phyloP scores from a whole-genome alignment of 202 grass and related monocot species.

The Bolboschoenoplectus hybrid region DNA sequence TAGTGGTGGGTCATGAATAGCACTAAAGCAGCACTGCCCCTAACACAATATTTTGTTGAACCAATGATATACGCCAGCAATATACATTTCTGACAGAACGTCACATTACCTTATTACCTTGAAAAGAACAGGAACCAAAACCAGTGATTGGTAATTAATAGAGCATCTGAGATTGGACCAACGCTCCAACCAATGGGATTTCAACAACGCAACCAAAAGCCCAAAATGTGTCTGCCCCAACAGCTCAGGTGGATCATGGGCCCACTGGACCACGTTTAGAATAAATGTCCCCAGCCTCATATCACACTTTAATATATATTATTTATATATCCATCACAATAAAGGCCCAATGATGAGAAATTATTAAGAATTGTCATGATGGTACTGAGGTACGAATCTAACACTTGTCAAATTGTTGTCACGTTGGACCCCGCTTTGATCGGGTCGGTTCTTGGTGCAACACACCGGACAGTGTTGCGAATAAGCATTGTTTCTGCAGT shows the following conservation, averaged over 20 bases:
- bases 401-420: not conserved
- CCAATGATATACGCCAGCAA: not conserved
- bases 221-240: not conserved
- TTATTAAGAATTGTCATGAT: not conserved
- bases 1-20: not conserved
- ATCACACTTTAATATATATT: not conserved
- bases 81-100: not conserved
- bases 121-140: not conserved
- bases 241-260: not conserved
- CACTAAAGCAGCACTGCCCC: not conserved
- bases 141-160: not conserved
- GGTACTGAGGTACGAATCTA: not conserved
- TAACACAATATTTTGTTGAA: not conserved
- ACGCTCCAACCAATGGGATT: not conserved
- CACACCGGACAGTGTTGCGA: no score
- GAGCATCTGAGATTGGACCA: not conserved
- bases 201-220: not conserved
- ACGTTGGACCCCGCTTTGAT: not conserved
- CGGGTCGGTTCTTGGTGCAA: not conserved
- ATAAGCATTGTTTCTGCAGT: not conserved
- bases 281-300: not conserved
- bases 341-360: constrained; percentile 27
- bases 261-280: constrained; percentile 15
- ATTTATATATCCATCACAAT: not conserved
- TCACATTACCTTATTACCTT: not conserved